phyloP scores from a whole-genome alignment of 176 grass and related monocot species.

The Rhynchospora pubera region DNA sequence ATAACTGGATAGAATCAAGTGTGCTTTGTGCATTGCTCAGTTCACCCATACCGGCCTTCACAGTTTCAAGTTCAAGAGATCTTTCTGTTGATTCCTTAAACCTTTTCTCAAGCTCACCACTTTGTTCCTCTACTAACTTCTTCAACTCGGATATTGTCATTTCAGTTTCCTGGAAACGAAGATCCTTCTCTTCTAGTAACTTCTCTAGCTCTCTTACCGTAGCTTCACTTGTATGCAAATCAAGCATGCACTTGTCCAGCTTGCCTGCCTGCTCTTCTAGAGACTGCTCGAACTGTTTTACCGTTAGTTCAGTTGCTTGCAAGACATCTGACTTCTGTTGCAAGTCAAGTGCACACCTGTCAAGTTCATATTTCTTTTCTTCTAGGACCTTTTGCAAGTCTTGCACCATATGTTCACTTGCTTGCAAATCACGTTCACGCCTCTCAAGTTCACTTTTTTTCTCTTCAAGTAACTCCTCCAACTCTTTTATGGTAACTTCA shows the following conservation, averaged over 20 bases:
- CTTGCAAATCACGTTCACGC: neutral
- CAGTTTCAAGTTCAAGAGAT: conserved; percentile 48
- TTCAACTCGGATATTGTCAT: neutral
- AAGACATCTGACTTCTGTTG: conserved; percentile 7
- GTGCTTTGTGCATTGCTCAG: conserved; percentile 40
- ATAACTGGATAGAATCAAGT: conserved; percentile 53
- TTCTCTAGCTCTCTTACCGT: conserved; percentile 5
- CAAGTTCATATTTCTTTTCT: conserved; percentile 28
- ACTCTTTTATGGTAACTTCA: conserved; percentile 13
- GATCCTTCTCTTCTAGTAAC: conserved; percentile 3
- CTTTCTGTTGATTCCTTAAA: conserved; percentile 63
- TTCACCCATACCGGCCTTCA: conserved; percentile 48
- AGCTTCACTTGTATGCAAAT: conserved; percentile 6
- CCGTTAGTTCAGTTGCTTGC: conserved; percentile 4
- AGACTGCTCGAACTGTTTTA: conserved; percentile 7
- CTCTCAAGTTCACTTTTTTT: conserved; percentile 7
- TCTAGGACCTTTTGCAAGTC: conserved; percentile 22
- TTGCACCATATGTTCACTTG: conserved; percentile 7
- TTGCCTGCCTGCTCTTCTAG: conserved; percentile 19
- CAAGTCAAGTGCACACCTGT: conserved; percentile 32
- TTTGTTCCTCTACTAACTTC: conserved; percentile 18
- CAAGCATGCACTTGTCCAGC: conserved; percentile 5
- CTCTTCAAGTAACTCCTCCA: conserved; percentile 18
- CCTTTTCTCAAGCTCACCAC: conserved; percentile 61
- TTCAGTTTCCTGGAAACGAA: conserved; percentile 6